Base-by-base conservation (phyloP, 176 grass and related monocot genomes). In the Musa troglodytarum region DNA sequence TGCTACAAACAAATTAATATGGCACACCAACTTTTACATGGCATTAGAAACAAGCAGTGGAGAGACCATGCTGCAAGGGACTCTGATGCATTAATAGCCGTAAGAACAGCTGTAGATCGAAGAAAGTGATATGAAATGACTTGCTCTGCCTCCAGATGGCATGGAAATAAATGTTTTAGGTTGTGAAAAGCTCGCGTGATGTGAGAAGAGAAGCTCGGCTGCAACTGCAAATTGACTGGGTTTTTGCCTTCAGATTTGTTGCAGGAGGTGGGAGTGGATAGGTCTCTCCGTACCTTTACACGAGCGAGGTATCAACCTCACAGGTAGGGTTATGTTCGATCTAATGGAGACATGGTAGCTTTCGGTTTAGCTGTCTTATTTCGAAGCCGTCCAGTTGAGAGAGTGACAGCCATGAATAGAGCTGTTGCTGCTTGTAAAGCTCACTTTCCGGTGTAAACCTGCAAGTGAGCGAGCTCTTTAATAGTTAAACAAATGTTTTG, bases 221-320 rank as follows among this genome's bases (percentile, higher is more conserved):
- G 61, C 9, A 64, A 22, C 21, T 3, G 7, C 9, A 63, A 22
- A 23, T 16, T 20, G 61, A 63, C 6, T 28, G 26, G 3, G 12
- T 8, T 21, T 7, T 2, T 50, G n/a, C 23, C 43, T 50, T 12
- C 16, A 15, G 11, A 50, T 74, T 34, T 56, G 12, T 53, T 65
- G 34, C 58, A 77, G 75, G 75, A 66, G 49, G 25, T 77, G 43
- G 34, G 61, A 77, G 21, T 17, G 19, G 21, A 65, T 77, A 52
- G 21, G 65, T 2, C 66, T 52, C 16, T 50, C 75, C 0, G 12
- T 66, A 4, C 74, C 57, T 15, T 61, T 14, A 52, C 75, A 49
- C 7, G 75, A 77, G 50, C 61, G 6, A 77, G n/a, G 43, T 53
- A 77, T 65, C 75, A 66, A n/a, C 61, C 65, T 77, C 75, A 61